Evolutionary conservation across 163 green algal species (phyloP), one percentile per base, ranked within the genome.

Genomic region (Coccomyxa subellipsoidea): DNA sequence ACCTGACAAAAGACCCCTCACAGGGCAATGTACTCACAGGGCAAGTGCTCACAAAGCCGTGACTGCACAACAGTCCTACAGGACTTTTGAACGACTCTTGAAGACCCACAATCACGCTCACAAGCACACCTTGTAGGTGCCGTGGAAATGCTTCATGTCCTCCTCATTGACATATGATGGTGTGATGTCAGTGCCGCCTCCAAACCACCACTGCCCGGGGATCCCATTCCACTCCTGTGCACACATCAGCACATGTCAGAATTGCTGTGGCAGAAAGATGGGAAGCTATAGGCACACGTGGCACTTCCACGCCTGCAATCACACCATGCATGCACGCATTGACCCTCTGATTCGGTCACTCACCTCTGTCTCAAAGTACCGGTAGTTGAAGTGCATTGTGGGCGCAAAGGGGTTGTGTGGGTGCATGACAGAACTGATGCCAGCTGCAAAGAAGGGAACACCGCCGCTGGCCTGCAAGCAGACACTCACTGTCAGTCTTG

Each of bases 311-410:
- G n/a, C n/a, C n/a, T n/a, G n/a, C n/a, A n/a, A n/a, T n/a, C n/a
- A n/a, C n/a, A n/a, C n/a, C n/a, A n/a, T n/a, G n/a, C n/a, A n/a
- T n/a, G n/a, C n/a, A 88, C 77, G 10, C 23, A 59, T 59, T 59
- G 21, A 8, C 5, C 39, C 8, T 10, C 3, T 7, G 8, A 36
- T n/a, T 18, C 7, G 31, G 66, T n/a, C n/a, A 23, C 66, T 27
- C 8, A 73, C 66, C 66, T 87, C 84, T 0, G 95, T 98, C 90
- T 99, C 93, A 86, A 99, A 99, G 87, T 99, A 99, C 38, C 96
- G 91, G 93, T 99, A 99, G 93, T 99, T 99, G 91, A 99, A 99
- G 93, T 99, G 97, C 95, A 99, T 98, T 39, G 97, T 99, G 40
- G 97, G 97, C n/a, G 88, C 91, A 80, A 97, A 93, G 3, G 97